These are phyloP conservation scores for Coemansia sp. DNA, from an alignment of 192 early-diverging fungal species.

Conservation along the genomic window DNA sequence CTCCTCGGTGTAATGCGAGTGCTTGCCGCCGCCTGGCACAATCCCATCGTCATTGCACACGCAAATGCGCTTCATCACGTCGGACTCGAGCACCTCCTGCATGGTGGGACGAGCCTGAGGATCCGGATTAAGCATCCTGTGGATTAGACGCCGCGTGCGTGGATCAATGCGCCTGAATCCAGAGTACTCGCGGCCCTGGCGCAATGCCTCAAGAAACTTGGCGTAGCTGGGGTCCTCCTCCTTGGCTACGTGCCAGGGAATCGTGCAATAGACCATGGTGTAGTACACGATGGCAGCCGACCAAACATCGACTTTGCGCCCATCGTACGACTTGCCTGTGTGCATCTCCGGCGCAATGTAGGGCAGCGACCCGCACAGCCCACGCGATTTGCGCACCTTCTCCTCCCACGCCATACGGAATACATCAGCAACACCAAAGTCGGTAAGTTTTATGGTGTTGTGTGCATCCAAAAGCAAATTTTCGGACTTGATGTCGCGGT, in stretches of 20 bases:
- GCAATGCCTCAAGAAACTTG: slow-evolving; percentile 60
- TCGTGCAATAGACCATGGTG: slow-evolving; percentile 70
- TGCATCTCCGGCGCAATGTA: slow-evolving; percentile 97
- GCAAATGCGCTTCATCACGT: slow-evolving; percentile 75
- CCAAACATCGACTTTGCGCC: slow-evolving; percentile 90
- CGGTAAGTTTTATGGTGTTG: slow-evolving; percentile 92
- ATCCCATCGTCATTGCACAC: slow-evolving; percentile 59
- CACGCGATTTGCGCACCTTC: slow-evolving; percentile 73
- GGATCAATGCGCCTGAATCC: slow-evolving; percentile 71
- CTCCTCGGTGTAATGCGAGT: slow-evolving; percentile 58
- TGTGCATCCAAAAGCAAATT: slow-evolving; percentile 83
- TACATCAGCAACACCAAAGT: slow-evolving; percentile 97
- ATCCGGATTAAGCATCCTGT: slow-evolving; percentile 80
- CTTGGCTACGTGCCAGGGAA: slow-evolving; percentile 64
- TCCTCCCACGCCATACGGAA: slow-evolving; percentile 88
- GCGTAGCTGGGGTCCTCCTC: slow-evolving; percentile 66
- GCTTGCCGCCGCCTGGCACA: slow-evolving; percentile 37
- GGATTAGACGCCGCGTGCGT: slow-evolving; percentile 72
- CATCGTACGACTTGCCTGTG: slow-evolving; percentile 78
- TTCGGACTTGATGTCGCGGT: slow-evolving; percentile 82
- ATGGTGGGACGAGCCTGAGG: slow-evolving; percentile 69
- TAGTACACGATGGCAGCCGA: slow-evolving; percentile 92
- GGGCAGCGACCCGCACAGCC: slow-evolving; percentile 92
- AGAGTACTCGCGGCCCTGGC: slow-evolving; percentile 70
- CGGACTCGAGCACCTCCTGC: slow-evolving; percentile 65